A percentile compares a stretch with the other conserved stretches of the same genome.
Conservation (phyloP, 106 monocot species). For the Dactylorhiza incarnata region DNA sequence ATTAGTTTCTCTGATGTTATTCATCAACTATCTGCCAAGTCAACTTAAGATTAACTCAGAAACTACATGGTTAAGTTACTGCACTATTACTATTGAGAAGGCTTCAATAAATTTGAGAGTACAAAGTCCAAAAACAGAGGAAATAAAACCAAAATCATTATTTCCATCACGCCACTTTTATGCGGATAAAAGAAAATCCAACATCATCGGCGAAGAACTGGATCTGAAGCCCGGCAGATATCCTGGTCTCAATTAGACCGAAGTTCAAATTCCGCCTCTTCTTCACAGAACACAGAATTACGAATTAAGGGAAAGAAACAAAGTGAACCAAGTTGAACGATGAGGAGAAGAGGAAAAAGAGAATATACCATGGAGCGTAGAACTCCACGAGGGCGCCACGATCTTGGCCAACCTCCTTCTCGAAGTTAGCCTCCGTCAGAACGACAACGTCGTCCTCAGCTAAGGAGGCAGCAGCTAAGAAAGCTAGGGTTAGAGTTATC, state of each 20-base stretch:
- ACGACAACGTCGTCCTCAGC: constrained; percentile 64
- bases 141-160: not conserved
- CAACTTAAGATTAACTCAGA: not conserved
- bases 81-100: not conserved
- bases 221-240: not conserved
- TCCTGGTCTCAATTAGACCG: not conserved
- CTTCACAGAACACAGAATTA: not conserved
- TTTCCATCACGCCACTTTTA: not conserved
- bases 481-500: constrained; percentile 26
- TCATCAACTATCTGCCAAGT: not conserved
- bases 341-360: not conserved
- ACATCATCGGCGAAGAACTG: not conserved
- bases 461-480: constrained; percentile 17
- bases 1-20: not conserved
- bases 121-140: not conserved
- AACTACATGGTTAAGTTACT: constrained; percentile 1
- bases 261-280: not conserved
- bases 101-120: not conserved
- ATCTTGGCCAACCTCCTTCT: constrained; percentile 89
- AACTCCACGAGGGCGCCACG: constrained; percentile 98
- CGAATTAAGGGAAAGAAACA: not conserved
- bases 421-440: constrained; percentile 81
- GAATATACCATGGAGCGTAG: constrained; percentile 85
- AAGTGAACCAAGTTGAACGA: not conserved
- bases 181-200: not conserved